phyloP scores from a whole-genome alignment of 306 rosid genomes.

The Lablab purpureus region DNA sequence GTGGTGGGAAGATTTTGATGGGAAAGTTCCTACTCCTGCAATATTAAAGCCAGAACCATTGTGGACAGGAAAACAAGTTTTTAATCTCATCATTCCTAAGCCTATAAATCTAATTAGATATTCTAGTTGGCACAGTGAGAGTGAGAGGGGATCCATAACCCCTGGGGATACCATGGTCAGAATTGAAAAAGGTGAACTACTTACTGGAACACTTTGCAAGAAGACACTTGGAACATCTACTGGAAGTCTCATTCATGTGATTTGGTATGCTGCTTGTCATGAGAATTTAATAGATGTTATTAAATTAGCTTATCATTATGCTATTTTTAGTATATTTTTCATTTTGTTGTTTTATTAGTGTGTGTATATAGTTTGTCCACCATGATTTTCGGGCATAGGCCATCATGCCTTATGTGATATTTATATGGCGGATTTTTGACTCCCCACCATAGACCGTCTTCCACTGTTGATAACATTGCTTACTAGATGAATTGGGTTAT shows the following conservation, averaged over 20 bases:
- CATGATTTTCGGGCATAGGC: too few relatives aligned
- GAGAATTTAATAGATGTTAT: too few relatives aligned
- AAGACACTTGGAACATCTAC: conserved; percentile 91
- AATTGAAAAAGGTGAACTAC: conserved; percentile 95
- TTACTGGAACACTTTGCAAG: conserved; percentile 95
- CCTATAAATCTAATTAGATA: conserved; percentile 86
- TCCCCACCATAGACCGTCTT: too few relatives aligned
- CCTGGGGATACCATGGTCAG: conserved; percentile 96
- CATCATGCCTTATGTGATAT: too few relatives aligned
- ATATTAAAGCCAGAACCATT: conserved; percentile 95
- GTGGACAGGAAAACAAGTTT: conserved; percentile 99
- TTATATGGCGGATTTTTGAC: too few relatives aligned
- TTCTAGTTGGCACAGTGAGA: conserved; percentile 92
- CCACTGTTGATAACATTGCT: too few relatives aligned
- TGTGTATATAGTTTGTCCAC: too few relatives aligned
- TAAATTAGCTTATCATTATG: too few relatives aligned
- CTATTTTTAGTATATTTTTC: too few relatives aligned
- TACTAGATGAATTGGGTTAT: neutral
- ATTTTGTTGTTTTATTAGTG: too few relatives aligned
- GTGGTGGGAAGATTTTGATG: conserved; percentile 99
- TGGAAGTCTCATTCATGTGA: conserved; percentile 98
- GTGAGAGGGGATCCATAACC: conserved; percentile 77
- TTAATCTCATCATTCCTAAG: conserved; percentile 95
- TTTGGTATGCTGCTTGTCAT: conserved; percentile 67
- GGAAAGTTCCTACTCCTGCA: conserved; percentile 94